Base-by-base conservation (phyloP, 1,284 basidiomycete species). In the Ceratorhiza oryzae-sativae region DNA sequence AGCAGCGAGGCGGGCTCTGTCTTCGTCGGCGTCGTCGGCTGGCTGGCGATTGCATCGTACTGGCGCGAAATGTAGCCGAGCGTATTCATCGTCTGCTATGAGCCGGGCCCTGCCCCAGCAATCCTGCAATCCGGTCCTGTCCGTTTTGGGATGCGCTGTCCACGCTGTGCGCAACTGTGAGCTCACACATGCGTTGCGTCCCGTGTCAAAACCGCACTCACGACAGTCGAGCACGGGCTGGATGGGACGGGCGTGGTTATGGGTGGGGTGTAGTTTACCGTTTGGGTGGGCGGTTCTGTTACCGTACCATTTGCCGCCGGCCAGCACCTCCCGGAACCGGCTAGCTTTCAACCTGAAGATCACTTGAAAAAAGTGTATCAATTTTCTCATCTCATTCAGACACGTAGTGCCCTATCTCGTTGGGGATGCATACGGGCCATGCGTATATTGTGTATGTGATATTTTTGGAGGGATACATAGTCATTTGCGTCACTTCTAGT, bases 41-140 rank as follows among this genome's bases (percentile, higher is more conserved):
- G 62, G 55, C 49, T 55, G 6, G 49, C 53, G 46, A 68, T 27
- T 42, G 51, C 86, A 80, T 90, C 88, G 81, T 89, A 86, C 77
- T 89, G 87, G 76, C 87, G 86, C 74, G 90, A 89, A 65, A 91
- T 82, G 80, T 89, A 87, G 10, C 84, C 82, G 76, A 91, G 85
- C 75, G 88, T 88, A 81, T 91, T 90, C 89, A 91, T 91, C 51
- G 51, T 53, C 51, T 53, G 51, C 4, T 53, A 13, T 25, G 51
- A 15, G 23, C 3, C 12, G 23, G 23, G 4, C 23, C 51, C 51
- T 53, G 20, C 51, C 48, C 20, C 51, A 53, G 51, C 8, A 6
- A 39, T 39, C 36, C 36, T 39, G n/a, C n/a, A n/a, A 39, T 39
- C 36, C 36, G 6, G 13, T 39, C 36, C 36, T 53, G 25, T 27